phyloP scores from a whole-genome alignment of 2,329 filamentous ascomycete genomes.

The Keithomyces neogunnii region DNA sequence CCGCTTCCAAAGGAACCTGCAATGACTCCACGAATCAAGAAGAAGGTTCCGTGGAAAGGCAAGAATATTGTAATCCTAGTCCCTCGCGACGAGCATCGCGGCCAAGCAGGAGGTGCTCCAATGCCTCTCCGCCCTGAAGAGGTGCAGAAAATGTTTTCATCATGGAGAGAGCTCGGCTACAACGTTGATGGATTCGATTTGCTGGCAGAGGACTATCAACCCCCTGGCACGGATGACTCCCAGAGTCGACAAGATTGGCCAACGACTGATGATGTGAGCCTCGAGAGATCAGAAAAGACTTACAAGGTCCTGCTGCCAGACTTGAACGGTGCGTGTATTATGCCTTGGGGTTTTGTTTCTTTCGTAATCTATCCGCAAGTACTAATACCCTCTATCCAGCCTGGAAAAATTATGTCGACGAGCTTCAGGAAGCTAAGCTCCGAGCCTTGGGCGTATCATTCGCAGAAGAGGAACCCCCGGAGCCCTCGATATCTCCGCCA shows the following conservation, averaged over 20 bases:
- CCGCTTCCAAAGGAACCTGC: constrained; percentile 29
- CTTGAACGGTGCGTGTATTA: constrained; percentile 42
- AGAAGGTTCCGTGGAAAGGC: constrained; percentile 66
- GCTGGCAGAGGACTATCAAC: constrained; percentile 33
- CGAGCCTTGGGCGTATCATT: constrained; percentile 82
- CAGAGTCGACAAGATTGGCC: constrained; percentile 67
- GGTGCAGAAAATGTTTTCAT: constrained; percentile 51
- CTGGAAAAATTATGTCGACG: constrained; percentile 70
- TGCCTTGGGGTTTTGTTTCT: background rate
- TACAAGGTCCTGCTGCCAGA: constrained; percentile 63
- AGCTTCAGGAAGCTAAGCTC: constrained; percentile 83
- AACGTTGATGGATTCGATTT: constrained; percentile 61
- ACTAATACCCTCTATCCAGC: constrained; percentile 25
- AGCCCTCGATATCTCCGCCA: constrained; percentile 58
- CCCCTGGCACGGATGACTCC: constrained; percentile 33
- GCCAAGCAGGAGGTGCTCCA: constrained; percentile 44
- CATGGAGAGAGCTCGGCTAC: constrained; percentile 64
- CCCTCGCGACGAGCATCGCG: constrained; percentile 59
- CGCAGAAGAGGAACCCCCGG: constrained; percentile 62
- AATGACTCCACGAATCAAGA: constrained; percentile 52
- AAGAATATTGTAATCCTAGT: constrained; percentile 66
- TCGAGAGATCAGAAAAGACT: constrained; percentile 43
- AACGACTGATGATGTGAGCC: constrained; percentile 45
- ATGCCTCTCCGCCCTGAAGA: constrained; percentile 47
- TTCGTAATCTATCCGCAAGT: background rate